Evolutionary conservation across 306 rosid species (phyloP).

Genomic region (Cicer chorassanicum): DNA sequence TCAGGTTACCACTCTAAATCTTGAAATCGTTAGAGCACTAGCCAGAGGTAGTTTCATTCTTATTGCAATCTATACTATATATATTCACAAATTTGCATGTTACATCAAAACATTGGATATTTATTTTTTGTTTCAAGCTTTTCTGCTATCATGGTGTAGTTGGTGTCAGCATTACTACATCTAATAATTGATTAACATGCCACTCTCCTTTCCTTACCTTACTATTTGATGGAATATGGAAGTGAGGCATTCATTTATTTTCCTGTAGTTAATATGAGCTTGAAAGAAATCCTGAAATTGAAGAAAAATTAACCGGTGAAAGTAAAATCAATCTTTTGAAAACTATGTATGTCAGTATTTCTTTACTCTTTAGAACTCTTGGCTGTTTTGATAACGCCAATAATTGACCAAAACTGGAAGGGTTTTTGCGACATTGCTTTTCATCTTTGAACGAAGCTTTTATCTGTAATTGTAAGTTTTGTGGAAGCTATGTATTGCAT

Average conservation of each 20-base stretch:
- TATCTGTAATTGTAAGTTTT: conserved; percentile 4
- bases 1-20: conserved; percentile 93
- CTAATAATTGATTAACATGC: background rate
- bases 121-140: conserved; percentile 42
- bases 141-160: conserved; percentile 8
- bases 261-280: background rate
- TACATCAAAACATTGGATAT: conserved; percentile 9
- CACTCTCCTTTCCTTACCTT: background rate
- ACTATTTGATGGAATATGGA: background rate
- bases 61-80: conserved; percentile 23
- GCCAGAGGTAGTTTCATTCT: conserved; percentile 71
- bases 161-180: conserved; percentile 4
- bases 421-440: background rate
- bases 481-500: conserved; percentile 3
- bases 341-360: background rate
- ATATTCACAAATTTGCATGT: background rate
- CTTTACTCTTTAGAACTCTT: conserved; percentile 5
- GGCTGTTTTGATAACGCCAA: conserved; percentile 3
- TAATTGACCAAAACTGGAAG: background rate
- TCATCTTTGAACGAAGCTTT: conserved; percentile 22
- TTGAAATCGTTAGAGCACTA: conserved; percentile 88
- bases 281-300: background rate
- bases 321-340: background rate
- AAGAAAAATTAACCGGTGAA: conserved; percentile 22
- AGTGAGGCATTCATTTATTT: too few species aligned